Conservation (phyloP, 352 stramenopile genomes). For the Blastocystis sp. region DNA sequence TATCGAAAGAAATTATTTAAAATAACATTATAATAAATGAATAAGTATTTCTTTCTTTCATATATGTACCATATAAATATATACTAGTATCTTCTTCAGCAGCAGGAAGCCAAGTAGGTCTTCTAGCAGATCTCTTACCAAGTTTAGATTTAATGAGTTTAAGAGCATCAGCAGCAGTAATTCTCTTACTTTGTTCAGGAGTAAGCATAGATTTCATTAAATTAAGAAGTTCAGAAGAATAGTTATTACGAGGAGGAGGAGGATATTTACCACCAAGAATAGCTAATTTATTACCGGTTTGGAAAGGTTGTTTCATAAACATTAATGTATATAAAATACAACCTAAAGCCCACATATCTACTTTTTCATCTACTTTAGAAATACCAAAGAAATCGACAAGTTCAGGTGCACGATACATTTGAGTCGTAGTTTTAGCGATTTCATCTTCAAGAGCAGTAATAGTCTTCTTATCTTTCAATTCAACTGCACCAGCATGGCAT, state of each 20-base stretch:
- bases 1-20: too few species aligned
- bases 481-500: slow-evolving; percentile 54
- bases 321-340: slow-evolving; percentile 80
- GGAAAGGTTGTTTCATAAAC: slow-evolving; percentile 81
- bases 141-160: slow-evolving; percentile 41
- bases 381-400: slow-evolving; percentile 82
- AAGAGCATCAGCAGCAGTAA: slow-evolving; percentile 71
- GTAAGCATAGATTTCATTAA: slow-evolving; percentile 71
- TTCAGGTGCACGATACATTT: slow-evolving; percentile 87
- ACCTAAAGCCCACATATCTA: slow-evolving; percentile 76
- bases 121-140: slow-evolving; percentile 16
- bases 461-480: slow-evolving; percentile 60
- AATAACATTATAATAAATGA: too few species aligned
- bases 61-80: slow-evolving; percentile 16
- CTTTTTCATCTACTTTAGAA: slow-evolving; percentile 64
- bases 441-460: slow-evolving; percentile 66
- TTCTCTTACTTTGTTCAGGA: slow-evolving; percentile 61
- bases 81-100: neutral
- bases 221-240: slow-evolving; percentile 61
- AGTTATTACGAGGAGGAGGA: slow-evolving; percentile 65
- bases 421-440: slow-evolving; percentile 79
- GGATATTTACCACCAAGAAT: slow-evolving; percentile 76
- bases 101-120: neutral
- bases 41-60: too few species aligned
- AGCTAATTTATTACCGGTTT: slow-evolving; percentile 63